These are phyloP conservation scores for Henckelia pumila DNA, from an alignment of 257 asterid genomes.

Conservation along the genomic window DNA sequence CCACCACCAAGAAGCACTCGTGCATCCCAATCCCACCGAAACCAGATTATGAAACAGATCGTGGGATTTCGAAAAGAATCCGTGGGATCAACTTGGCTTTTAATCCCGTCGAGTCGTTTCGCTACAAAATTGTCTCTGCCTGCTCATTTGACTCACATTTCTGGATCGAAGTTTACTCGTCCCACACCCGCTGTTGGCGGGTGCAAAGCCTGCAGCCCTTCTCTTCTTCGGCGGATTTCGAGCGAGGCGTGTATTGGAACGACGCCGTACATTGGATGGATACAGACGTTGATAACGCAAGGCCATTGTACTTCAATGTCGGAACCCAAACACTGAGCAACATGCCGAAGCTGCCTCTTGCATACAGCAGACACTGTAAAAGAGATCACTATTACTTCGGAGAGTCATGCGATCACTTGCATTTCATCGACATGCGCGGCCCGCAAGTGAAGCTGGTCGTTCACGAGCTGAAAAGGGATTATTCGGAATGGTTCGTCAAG, in stretches of 20 bases:
- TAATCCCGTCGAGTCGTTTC: conserved; percentile 27
- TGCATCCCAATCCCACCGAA: conserved; percentile 27
- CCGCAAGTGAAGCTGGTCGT: conserved; percentile 1
- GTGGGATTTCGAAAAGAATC: conserved; percentile 6
- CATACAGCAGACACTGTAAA: background rate
- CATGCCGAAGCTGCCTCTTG: conserved; percentile 13
- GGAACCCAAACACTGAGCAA: conserved; percentile 19
- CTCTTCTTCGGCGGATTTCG: background rate
- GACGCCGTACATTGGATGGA: conserved; percentile 30
- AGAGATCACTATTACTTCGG: conserved; percentile 27
- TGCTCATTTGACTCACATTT: background rate
- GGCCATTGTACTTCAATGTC: conserved; percentile 24
- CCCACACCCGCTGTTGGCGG: conserved; percentile 36
- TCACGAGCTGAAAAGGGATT: conserved; percentile 32
- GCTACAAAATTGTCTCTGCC: conserved; percentile 34
- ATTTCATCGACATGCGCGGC: conserved; percentile 17
- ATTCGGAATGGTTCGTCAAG: conserved; percentile 35
- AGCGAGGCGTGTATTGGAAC: conserved; percentile 30
- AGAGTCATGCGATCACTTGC: conserved; percentile 34
- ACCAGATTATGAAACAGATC: no score
- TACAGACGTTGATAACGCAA: background rate
- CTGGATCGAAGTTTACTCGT: conserved; percentile 33
- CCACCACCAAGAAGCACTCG: conserved; percentile 28
- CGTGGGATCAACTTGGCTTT: conserved; percentile 35
- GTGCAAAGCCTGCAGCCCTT: conserved; percentile 28